phyloP scores from a whole-genome alignment of 306 rosid species.

The Begonia loranthoides region DNA sequence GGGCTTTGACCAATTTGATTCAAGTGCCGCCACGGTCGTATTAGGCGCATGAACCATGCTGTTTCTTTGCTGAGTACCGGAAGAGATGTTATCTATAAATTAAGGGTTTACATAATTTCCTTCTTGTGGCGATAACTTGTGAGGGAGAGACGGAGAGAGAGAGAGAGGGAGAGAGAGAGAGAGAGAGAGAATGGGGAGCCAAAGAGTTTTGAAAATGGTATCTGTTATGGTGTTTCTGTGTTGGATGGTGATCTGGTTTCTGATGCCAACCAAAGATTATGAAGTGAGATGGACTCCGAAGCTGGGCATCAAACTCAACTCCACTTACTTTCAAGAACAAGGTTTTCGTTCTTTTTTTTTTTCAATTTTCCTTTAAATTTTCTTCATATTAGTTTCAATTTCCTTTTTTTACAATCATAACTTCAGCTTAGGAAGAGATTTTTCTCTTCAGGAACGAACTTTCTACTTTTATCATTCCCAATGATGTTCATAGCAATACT shows the following conservation, averaged over 20 bases:
- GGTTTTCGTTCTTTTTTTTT: slow-evolving; percentile 10
- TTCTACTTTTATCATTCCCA: slow-evolving; percentile 50
- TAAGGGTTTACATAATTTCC: background rate
- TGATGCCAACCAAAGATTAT: slow-evolving; percentile 43
- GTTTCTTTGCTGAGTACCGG: background rate
- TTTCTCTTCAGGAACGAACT: slow-evolving; percentile 29
- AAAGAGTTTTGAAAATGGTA: slow-evolving; percentile 14
- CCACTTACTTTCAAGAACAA: slow-evolving; percentile 45
- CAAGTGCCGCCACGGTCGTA: too few species aligned
- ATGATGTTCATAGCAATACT: slow-evolving; percentile 38
- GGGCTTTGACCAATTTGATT: too few species aligned
- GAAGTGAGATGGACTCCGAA: slow-evolving; percentile 21
- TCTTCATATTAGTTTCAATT: background rate
- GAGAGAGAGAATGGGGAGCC: slow-evolving; percentile 10
- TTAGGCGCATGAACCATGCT: slow-evolving; percentile 4
- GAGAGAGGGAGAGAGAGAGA: too few species aligned
- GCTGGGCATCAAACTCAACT: slow-evolving; percentile 20
- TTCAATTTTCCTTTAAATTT: background rate
- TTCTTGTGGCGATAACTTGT: background rate
- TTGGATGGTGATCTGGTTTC: slow-evolving; percentile 40
- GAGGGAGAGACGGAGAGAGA: background rate
- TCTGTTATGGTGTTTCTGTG: slow-evolving; percentile 27
- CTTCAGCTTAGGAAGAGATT: background rate
- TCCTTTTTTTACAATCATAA: background rate
- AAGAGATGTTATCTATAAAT: too few species aligned